These are phyloP conservation scores for Pestalotiopsis sp. DNA, from an alignment of 2,329 filamentous ascomycete species.

Conservation along the genomic window DNA sequence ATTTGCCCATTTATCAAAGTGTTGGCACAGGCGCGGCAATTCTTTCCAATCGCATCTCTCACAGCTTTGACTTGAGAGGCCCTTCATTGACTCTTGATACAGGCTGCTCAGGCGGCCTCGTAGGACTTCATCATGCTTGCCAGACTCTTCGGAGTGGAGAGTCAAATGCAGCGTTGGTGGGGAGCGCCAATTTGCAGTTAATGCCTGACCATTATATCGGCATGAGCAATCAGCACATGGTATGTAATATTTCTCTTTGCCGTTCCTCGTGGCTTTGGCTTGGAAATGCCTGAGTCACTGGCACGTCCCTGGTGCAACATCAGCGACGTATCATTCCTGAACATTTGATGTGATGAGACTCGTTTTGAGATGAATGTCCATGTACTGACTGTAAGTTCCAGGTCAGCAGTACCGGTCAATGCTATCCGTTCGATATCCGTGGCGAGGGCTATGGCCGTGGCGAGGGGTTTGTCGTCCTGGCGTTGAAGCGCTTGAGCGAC, in stretches of 20 bases:
- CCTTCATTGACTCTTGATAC: conserved; percentile 12
- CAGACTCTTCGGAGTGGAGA: conserved; percentile 2
- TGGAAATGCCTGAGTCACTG: too few relatives aligned
- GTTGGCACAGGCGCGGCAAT: neutral
- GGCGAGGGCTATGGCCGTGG: conserved; percentile 33
- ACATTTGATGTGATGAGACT: too few relatives aligned
- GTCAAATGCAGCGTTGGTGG: neutral
- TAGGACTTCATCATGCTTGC: conserved; percentile 2
- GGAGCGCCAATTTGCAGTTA: neutral
- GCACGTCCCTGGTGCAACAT: too few relatives aligned
- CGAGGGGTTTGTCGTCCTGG: conserved; percentile 38
- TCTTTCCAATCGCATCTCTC: conserved; percentile 8
- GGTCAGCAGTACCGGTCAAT: conserved; percentile 25
- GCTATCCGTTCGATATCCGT: conserved; percentile 36
- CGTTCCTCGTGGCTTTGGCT: too few relatives aligned
- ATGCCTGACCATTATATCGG: neutral
- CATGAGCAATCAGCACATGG: conserved; percentile 11
- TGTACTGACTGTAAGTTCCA: too few relatives aligned
- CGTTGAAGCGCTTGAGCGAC: conserved; percentile 39
- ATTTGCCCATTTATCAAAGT: neutral
- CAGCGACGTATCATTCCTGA: too few relatives aligned
- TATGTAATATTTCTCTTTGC: too few relatives aligned
- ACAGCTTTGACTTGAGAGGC: conserved; percentile 13
- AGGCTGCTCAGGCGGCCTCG: conserved; percentile 8
- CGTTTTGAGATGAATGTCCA: too few relatives aligned